A percentile compares a stretch with the other conserved stretches of the same genome.
Conservation (phyloP, 2,329 filamentous ascomycete genomes). For the Xylaria sp. region DNA sequence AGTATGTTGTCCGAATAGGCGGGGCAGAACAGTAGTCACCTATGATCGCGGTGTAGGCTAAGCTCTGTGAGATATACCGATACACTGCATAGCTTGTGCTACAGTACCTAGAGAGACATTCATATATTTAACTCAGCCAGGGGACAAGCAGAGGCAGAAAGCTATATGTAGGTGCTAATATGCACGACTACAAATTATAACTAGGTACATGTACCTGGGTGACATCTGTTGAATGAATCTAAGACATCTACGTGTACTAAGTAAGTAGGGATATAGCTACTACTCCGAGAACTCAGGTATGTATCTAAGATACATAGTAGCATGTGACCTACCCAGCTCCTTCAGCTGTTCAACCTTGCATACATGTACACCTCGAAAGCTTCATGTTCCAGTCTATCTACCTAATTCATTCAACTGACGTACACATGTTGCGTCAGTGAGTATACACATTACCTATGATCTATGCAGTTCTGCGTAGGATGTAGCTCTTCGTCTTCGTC, state of each 20-base stretch:
- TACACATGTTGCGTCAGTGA: too few species aligned
- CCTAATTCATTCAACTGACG: too few species aligned
- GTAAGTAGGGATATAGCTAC: not conserved
- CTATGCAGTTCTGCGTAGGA: too few species aligned
- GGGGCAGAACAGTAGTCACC: too few species aligned
- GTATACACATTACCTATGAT: too few species aligned
- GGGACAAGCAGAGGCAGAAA: not conserved
- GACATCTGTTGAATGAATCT: not conserved
- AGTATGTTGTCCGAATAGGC: not conserved
- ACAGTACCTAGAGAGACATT: not conserved
- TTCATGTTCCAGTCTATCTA: too few species aligned
- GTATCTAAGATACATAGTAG: not conserved
- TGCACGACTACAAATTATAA: too few species aligned
- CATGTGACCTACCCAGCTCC: not conserved
- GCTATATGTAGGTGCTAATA: too few species aligned
- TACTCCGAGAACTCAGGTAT: not conserved
- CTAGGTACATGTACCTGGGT: not conserved
- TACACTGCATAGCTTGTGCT: not conserved
- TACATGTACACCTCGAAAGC: too few species aligned
- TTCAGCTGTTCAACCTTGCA: not conserved
- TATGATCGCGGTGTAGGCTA: too few species aligned
- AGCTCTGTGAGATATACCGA: too few species aligned
- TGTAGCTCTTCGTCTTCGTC: too few species aligned
- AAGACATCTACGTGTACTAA: slow-evolving; percentile 8
- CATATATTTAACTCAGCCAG: not conserved